Evolutionary conservation across 169 alveolate genomes (phyloP).

Genomic region (Plasmodium blacklocki): DNA sequence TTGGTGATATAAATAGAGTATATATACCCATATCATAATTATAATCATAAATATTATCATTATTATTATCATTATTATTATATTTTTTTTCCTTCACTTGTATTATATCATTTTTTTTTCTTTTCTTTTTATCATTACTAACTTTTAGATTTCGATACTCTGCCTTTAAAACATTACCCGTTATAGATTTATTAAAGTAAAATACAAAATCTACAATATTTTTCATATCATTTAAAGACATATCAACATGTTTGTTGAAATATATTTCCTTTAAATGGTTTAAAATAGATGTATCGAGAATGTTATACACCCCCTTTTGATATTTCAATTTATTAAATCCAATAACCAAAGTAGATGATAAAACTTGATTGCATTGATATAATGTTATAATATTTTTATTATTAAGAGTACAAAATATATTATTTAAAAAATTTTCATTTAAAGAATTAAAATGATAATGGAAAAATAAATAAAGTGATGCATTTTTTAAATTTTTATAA

Average conservation of each 20-base stretch:
- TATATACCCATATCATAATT: neutral
- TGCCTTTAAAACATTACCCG: constrained; percentile 14
- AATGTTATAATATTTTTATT: neutral
- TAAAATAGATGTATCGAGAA: constrained; percentile 16
- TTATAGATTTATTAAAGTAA: constrained; percentile 30
- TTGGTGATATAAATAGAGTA: neutral
- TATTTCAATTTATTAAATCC: constrained; percentile 10
- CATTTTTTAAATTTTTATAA: constrained; percentile 55
- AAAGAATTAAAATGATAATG: constrained; percentile 46
- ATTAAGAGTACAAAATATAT: constrained; percentile 16
- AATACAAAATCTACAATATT: constrained; percentile 24
- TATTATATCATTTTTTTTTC: neutral
- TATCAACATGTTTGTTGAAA: neutral
- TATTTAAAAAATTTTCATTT: constrained; percentile 17
- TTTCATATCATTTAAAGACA: constrained; percentile 11
- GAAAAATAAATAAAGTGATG: constrained; percentile 30
- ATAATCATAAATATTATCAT: neutral
- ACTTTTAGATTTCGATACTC: neutral
- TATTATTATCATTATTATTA: neutral
- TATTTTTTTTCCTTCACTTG: neutral
- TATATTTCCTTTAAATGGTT: constrained; percentile 12
- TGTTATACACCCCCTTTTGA: constrained; percentile 21
- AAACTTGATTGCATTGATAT: constrained; percentile 11
- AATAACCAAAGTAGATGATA: constrained; percentile 49
- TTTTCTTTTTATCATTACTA: no score